Percentiles rank a stretch among this genome's conserved stretches.
These are phyloP conservation scores for Hemileccinum rubropunctum DNA, from an alignment of 768 basidiomycete species.

Conservation along the genomic window DNA sequence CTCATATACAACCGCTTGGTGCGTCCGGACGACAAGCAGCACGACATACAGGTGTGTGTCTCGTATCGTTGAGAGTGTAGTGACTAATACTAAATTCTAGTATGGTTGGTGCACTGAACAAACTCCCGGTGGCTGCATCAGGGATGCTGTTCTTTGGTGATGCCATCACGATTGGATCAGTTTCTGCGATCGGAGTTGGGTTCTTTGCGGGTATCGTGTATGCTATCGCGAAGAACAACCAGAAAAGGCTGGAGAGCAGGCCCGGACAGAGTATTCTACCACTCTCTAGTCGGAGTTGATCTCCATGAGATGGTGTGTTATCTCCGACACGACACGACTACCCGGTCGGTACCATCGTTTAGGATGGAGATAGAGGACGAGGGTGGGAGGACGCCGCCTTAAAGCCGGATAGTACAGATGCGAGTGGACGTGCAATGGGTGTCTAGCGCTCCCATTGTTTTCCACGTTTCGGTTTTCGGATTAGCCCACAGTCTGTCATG, in stretches of 20 bases:
- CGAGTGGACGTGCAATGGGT: too few species aligned
- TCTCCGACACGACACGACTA: neutral
- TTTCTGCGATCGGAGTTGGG: slow-evolving; percentile 82
- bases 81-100: slow-evolving; percentile 36
- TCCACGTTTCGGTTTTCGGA: neutral
- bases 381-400: slow-evolving; percentile 31
- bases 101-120: slow-evolving; percentile 98
- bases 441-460: neutral
- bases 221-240: slow-evolving; percentile 92
- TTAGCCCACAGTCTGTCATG: too few species aligned
- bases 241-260: slow-evolving; percentile 71
- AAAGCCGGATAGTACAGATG: slow-evolving; percentile 24
- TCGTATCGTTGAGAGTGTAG: neutral
- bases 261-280: slow-evolving; percentile 65
- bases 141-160: slow-evolving; percentile 98
- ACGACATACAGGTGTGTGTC: slow-evolving; percentile 88
- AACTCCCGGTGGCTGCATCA: slow-evolving; percentile 97
- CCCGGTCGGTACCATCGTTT: neutral
- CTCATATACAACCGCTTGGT: slow-evolving; percentile 99
- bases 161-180: slow-evolving; percentile 79
- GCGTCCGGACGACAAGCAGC: slow-evolving; percentile 90
- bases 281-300: slow-evolving; percentile 50
- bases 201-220: slow-evolving; percentile 93
- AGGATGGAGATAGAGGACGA: slow-evolving; percentile 2
- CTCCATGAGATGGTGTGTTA: slow-evolving; percentile 4